Base-by-base conservation (phyloP, 768 basidiomycete species). In the Suillus brevipes region DNA sequence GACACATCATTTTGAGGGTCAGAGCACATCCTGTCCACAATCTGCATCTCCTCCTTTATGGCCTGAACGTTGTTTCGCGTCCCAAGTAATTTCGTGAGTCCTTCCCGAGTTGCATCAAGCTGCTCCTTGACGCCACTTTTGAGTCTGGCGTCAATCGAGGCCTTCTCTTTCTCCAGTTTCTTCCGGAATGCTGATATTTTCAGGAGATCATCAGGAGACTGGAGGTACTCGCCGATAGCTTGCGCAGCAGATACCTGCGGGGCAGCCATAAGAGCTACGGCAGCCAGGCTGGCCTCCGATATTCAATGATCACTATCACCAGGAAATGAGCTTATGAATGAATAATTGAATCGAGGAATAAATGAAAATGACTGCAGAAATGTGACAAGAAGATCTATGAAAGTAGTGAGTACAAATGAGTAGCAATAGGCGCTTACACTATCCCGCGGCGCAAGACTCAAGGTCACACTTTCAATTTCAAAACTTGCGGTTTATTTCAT, bases 81-180 rank as follows among this genome's bases (percentile, higher is more conserved):
- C 64, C 87, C 81, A 63, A 95, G 81, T 1, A 97, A 83, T 71
- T 89, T 93, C 72, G 89, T 84, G 63, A 97, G 83, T 1, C 95
- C 96, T 60, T 95, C 91, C 60, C 94, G 81, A 9, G 95, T 98
- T 1, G 93, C 87, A 70, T 94, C 90, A 23, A 99, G 83, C 74
- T 99, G 97, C 65, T 96, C 93, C 76, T 92, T 94, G 68, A 97
- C 95, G 12, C 95, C 94, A 63, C 85, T 90, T 73, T 95, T 91
- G 56, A 99, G 87, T 71, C 95, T 86, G 4, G 90, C 89, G 72
- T 97, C 94, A 66, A 99, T 92, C 10, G 94, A 93, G 0, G 94
- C 89, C 78, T 97, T 97, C 78, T 99, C 97, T 77, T 98, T 98
- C 77, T 95, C 90, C 52, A 98, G 85, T 72, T 96, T 96, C 82